Evolutionary conservation across 1,284 basidiomycete species (phyloP), one percentile per base, ranked within the genome.

Genomic region (Ustilago bromivora): DNA sequence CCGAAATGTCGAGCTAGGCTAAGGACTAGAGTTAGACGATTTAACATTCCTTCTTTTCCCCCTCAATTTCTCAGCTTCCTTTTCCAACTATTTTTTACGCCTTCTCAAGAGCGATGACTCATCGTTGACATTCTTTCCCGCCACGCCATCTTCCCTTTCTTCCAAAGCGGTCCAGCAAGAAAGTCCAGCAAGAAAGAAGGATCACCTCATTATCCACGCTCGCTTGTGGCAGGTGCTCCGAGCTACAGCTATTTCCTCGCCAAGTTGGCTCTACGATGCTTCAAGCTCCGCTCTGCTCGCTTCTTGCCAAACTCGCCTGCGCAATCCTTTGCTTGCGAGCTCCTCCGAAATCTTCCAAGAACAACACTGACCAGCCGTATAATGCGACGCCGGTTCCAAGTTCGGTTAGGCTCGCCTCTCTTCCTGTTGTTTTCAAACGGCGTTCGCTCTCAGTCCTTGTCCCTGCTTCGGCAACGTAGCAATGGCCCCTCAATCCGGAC

Each of bases 231-330:
- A 41, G 13, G 6, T 17, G 40, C 40, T 17, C 13, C 23, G 23
- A 28, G 3, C 23, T 23, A 2, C 23, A 23, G 23, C 23, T 23
- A 23, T 23, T 23, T 23, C 23, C 23, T 23, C 23, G 23, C 23
- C 23, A 23, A 23, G 23, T 23, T 23, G 15, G 23, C 5, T 19
- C 59, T 13, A 53, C 32, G 19, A 36, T 41, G 43, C 61, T 54
- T 56, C 43, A 38, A 49, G 61, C 52, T 62, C 61, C 55, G 61
- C 53, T 62, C 23, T 53, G 61, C 53, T 62, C 47, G 10, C 46
- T 10, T 12, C n/a, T 32, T 32, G n/a, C 9, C 54, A 8, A 19
- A 10, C 54, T 40, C 34, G 54, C 54, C 23, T 40, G 12, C 15
- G 11, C 17, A 3, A 6, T 11, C 6, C 40, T 41, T 41, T 41